Evolutionary conservation across 495 filamentous ascomycete species (phyloP), one percentile per base, ranked within the genome.

Genomic region (Cercophora scortea): DNA sequence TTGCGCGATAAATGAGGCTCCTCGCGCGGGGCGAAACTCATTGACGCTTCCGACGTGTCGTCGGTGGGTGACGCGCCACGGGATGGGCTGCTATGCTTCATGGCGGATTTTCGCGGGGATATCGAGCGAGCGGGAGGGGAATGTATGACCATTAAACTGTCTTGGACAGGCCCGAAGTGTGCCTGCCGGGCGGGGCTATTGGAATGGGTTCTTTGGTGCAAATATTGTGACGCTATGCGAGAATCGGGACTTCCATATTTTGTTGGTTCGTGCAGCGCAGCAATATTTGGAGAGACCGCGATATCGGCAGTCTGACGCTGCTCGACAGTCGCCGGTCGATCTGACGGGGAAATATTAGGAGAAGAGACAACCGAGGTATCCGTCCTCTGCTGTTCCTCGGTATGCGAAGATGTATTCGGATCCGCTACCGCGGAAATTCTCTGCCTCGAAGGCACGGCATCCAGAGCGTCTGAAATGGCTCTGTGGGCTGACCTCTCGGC

Each of bases 91-190:
- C 54, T 71, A 42, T 81, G 75, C 57, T 95, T 96, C 59, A 96
- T 57, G 0, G 90, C 90, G 12, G 90, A 92, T 62, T 96, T 96
- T 5, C 80, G 83, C 19, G 90, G 90, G 0, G 90, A 95, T 1
- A 88, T 71, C 0, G 90, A 90, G 45, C 90, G 78, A 16, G 85
- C 81, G 13, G 87, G 88, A 19, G 90, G 90, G 45, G 85, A 75
- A 63, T 96, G 89, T 53, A 79, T 83, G 66, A 67, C 85, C 55
- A 50, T 75, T 63, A 67, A 79, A 65, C 57, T 80, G 45, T 75
- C 71, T 13, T 71, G 60, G 33, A 67, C 61, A 50, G 77, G 63
- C 2, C 85, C 83, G 56, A 96, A 96, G 52, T 84, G 87, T 13
- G 89, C 80, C 34, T 84, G 85, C 45, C 90, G 78, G 32, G 53